Evolutionary conservation across 805 yeast genomes (phyloP), one percentile per base, ranked within the genome.

Genomic region (Sporopachydermia quercuum): DNA sequence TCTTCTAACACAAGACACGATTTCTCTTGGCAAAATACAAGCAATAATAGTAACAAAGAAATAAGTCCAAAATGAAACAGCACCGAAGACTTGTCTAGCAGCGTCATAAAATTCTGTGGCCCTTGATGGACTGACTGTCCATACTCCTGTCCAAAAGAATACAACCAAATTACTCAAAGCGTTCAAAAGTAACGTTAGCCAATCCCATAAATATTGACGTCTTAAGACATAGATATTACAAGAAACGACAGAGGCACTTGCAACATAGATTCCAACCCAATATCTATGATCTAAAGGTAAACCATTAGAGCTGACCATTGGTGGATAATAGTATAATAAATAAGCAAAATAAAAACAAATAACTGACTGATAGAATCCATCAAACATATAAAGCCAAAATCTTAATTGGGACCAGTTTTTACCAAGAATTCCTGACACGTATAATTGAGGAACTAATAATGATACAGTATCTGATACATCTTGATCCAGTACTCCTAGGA

Each of bases 101-200:
- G 79, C 72, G 43, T 68, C 65, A 56, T 73, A 82, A 48, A 76
- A 77, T 49, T 75, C 81, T 6, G 63, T 65, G 5, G 82, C 67
- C 41, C 61, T 56, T 2, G 58, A 45, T 8, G 30, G 13, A 18
- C 68, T 55, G 3, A 74, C 57, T 19, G 85, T 70, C 78, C 87
- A 82, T 16, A 76, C 71, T n/a, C 89, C 87, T 3, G 83, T 72
- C 93, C 93, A 82, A 52, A 75, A 70, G 48, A 68, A 78, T 14
- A 80, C 64, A 35, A 80, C 47, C 44, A 77, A 53, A 40, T 66
- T 65, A 11, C 85, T 76, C 37, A 83, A 51, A 1, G 67, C 58
- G 42, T 63, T 60, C 44, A 78, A 66, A 16, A 74, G 51, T 18
- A 68, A 39, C 15, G 81, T 65, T 16, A 82, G 52, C 77, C 80